phyloP scores from a whole-genome alignment of 73 alveolate genomes.

The Tetrahymena elliotti region DNA sequence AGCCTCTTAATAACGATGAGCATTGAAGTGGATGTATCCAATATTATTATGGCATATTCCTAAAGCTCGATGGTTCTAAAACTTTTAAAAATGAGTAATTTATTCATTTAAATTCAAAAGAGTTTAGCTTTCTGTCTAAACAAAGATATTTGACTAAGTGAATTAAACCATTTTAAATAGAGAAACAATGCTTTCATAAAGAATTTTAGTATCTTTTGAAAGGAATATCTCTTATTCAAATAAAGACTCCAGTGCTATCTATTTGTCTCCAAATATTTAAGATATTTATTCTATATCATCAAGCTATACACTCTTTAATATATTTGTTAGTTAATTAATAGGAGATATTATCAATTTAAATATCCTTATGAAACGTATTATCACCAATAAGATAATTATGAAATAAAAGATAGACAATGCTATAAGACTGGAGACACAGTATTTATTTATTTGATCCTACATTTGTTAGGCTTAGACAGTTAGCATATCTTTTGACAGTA shows the following conservation, averaged over 20 bases:
- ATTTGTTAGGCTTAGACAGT: not conserved
- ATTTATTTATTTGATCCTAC: not conserved
- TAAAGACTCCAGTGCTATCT: not conserved
- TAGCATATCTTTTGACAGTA: not conserved
- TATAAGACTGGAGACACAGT: not conserved
- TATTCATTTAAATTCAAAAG: not conserved
- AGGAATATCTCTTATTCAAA: not conserved
- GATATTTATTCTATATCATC: not conserved
- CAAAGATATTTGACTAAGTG: not conserved
- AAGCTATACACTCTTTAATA: not conserved
- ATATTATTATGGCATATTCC: not conserved
- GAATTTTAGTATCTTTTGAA: not conserved
- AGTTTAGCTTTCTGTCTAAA: not conserved
- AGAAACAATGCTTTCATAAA: not conserved
- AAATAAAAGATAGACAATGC: not conserved
- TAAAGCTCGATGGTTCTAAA: not conserved
- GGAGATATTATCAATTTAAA: not conserved
- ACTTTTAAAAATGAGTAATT: not conserved
- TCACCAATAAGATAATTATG: not conserved
- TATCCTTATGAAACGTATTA: not conserved
- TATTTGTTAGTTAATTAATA: not conserved
- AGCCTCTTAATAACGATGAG: not conserved
- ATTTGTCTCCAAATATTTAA: not conserved
- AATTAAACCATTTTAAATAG: not conserved
- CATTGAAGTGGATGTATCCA: not conserved